Percentiles rank a stretch among this genome's conserved stretches.
Evolutionary conservation across 805 yeast species (phyloP).

Genomic region (Wickerhamomyces xylosicus): DNA sequence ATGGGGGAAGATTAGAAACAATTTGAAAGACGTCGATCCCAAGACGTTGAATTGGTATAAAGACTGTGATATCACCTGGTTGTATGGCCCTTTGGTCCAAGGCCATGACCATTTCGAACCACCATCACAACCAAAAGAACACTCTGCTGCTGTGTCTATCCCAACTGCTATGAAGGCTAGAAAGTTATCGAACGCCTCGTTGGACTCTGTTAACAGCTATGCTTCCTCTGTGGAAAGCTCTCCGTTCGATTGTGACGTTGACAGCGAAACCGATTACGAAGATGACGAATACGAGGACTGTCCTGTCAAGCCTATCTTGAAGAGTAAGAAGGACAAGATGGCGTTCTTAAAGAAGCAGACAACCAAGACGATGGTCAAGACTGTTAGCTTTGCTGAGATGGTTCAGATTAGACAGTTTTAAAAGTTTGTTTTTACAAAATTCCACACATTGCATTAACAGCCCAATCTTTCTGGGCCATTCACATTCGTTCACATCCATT

Average conservation of each 20-base stretch:
- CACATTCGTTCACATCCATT: no score
- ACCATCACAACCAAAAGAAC: not conserved
- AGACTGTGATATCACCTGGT: slow-evolving; percentile 90
- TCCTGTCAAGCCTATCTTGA: slow-evolving; percentile 14
- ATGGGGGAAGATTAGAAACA: slow-evolving; percentile 75
- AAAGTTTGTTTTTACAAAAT: no score
- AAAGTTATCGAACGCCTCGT: slow-evolving; percentile 2
- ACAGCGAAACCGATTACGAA: slow-evolving; percentile 7
- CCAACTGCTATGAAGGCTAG: not conserved
- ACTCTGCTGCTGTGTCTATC: not conserved
- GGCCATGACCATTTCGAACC: not conserved
- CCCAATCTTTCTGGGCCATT: no score
- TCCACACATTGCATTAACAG: no score
- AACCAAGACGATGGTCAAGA: slow-evolving; percentile 7
- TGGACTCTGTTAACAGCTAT: slow-evolving; percentile 5
- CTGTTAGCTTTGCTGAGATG: slow-evolving; percentile 19
- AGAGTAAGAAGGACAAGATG: slow-evolving; percentile 6
- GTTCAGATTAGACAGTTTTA: slow-evolving; percentile 19
- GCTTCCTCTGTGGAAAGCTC: slow-evolving; percentile 6
- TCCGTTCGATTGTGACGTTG: slow-evolving; percentile 3
- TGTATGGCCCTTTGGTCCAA: slow-evolving; percentile 70
- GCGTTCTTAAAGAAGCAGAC: not conserved
- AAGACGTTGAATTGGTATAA: slow-evolving; percentile 88
- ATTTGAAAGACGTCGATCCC: slow-evolving; percentile 58
- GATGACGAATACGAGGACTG: slow-evolving; percentile 3